A percentile compares a stretch with the other conserved stretches of the same genome.
Conservation (phyloP, 164 flowering plant species). For the Aristolochia californica region DNA sequence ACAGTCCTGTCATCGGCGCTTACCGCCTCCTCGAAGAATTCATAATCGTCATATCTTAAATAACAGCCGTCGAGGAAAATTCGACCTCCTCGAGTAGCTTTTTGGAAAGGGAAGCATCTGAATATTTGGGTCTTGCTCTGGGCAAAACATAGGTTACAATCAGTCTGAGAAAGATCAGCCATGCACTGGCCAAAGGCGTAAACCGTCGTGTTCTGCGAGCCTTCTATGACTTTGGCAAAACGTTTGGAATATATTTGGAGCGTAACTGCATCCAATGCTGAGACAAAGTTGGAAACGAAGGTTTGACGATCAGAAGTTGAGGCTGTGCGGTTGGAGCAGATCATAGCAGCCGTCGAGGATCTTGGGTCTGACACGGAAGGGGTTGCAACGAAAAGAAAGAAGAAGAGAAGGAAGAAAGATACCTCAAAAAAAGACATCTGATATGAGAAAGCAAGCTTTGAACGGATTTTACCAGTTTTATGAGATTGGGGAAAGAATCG, state of each 20-base stretch:
- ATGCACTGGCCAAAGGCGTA: slow-evolving; percentile 62
- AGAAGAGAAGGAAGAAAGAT: not conserved
- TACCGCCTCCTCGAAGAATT: slow-evolving; percentile 36
- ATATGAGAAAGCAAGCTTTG: not conserved
- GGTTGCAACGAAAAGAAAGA: slow-evolving; percentile 1
- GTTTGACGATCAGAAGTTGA: slow-evolving; percentile 15
- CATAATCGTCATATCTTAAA: slow-evolving; percentile 57
- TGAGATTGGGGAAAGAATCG: too few species aligned
- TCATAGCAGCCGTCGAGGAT: slow-evolving; percentile 38
- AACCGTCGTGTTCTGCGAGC: slow-evolving; percentile 39
- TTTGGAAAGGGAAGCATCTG: slow-evolving; percentile 59
- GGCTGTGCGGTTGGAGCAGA: slow-evolving; percentile 50
- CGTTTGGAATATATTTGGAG: slow-evolving; percentile 23
- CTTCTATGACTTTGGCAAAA: slow-evolving; percentile 27
- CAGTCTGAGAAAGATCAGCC: slow-evolving; percentile 41
- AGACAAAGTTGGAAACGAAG: slow-evolving; percentile 39
- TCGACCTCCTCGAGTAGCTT: slow-evolving; percentile 35
- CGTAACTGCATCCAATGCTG: slow-evolving; percentile 33
- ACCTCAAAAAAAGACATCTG: not conserved
- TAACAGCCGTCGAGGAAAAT: slow-evolving; percentile 66
- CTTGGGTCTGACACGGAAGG: slow-evolving; percentile 41
- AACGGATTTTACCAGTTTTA: not conserved
- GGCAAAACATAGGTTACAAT: slow-evolving; percentile 62
- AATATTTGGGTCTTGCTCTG: slow-evolving; percentile 42
- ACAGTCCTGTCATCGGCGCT: slow-evolving; percentile 25